Base-by-base conservation (phyloP, 106 monocot species). In the Apostasia shenzhenica region DNA sequence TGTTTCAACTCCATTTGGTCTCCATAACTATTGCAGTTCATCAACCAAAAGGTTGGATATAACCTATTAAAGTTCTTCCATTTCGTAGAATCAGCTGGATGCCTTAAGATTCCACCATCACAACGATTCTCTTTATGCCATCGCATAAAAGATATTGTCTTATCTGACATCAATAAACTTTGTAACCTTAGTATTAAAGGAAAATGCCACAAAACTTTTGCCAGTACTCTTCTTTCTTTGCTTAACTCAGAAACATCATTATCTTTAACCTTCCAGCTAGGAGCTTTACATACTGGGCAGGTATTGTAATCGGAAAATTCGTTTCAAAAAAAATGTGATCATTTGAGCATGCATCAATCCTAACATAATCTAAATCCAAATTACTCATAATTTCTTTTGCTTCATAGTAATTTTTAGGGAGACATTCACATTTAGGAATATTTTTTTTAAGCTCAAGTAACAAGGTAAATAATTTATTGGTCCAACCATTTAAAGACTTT, bases 11-110 rank as follows among this genome's bases (percentile, higher is more conserved):
- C 78, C 78, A 55, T 45, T 13, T 13, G 26, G 26, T 26, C 46
- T 26, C 78, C 71, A 72, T 62, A 72, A 48, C 12, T 66, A 3
- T 41, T 71, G 51, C 13, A 71, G 42, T 9, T 77, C 71, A 54
- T 64, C 54, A 26, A 26, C 26, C 26, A 26, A 69, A 69, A 69
- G 8, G 0, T 0, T 41, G 54, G 54, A 11, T 69, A 26, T 13
- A 2, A 1, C 8, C 11, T 1, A 69, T 69, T 54, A 67, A 69
- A 69, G 38, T 41, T 1, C 37, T 69, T 69, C 68, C 68, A 69
- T 8, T 38, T 54, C 52, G 12, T 1, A 10, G 43, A 70, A 10
- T 71, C 39, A 8, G 71, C 26, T 2, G 60, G 59, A 59, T 71
- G 71, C 14, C 71, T 58, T 40, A 71, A 39, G 6, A 71, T 4